These are phyloP conservation scores for Drechslera avenae DNA, from an alignment of 2,329 filamentous ascomycete species.

Conservation along the genomic window DNA sequence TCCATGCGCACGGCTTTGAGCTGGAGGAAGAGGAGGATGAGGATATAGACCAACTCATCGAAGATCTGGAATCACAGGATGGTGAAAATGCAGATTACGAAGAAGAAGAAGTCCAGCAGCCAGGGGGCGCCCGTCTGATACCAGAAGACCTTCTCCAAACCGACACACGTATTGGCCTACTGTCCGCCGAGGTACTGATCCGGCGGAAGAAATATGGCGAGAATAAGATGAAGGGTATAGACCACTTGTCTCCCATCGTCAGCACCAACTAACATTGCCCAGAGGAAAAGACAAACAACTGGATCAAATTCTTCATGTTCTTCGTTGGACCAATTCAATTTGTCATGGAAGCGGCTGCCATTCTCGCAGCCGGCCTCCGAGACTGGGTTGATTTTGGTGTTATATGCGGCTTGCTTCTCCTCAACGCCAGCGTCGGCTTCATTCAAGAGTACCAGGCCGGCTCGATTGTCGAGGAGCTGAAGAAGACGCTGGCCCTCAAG, in stretches of 20 bases:
- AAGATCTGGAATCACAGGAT: constrained; percentile 83
- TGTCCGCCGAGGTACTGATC: constrained; percentile 67
- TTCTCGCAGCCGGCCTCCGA: constrained; percentile 80
- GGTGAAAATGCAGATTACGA: constrained; percentile 70
- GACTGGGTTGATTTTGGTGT: constrained; percentile 95
- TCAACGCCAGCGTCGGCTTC: constrained; percentile 87
- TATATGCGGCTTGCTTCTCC: constrained; percentile 79
- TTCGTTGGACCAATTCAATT: constrained; percentile 91
- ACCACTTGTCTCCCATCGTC: background rate
- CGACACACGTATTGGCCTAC: constrained; percentile 73
- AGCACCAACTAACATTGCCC: constrained; percentile 16
- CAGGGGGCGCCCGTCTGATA: constrained; percentile 64
- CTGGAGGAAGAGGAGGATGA: constrained; percentile 77
- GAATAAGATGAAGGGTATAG: constrained; percentile 76
- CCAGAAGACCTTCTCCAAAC: constrained; percentile 80
- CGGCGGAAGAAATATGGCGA: constrained; percentile 75
- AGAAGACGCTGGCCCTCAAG: constrained; percentile 88
- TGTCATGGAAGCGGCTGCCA: constrained; percentile 85
- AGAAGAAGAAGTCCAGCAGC: constrained; percentile 60
- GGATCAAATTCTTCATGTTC: constrained; percentile 81
- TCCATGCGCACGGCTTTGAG: constrained; percentile 11
- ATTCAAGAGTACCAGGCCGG: constrained; percentile 88
- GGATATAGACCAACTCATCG: constrained; percentile 84
- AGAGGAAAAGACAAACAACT: constrained; percentile 83
- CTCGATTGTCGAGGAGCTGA: constrained; percentile 87